phyloP scores from a whole-genome alignment of 2,329 filamentous ascomycete genomes.

The Plenodomus lindquistii region DNA sequence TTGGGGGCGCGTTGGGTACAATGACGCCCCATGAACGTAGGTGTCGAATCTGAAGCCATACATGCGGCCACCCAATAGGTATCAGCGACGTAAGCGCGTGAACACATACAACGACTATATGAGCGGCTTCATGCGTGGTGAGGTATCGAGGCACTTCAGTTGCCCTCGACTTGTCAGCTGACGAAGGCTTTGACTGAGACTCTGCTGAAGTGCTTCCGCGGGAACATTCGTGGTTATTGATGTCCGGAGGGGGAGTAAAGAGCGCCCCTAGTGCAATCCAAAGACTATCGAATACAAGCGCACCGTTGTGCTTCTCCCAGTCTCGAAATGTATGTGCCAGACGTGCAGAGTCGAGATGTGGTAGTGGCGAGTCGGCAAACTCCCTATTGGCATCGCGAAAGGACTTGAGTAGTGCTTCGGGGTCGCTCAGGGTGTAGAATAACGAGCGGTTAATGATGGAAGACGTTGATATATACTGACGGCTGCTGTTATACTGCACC shows the following conservation, averaged over 20 bases:
- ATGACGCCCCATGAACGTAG: slow-evolving; percentile 44
- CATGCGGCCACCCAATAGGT: slow-evolving; percentile 33
- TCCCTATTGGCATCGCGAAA: slow-evolving; percentile 33
- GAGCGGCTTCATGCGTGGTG: slow-evolving; percentile 42
- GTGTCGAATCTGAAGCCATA: slow-evolving; percentile 44
- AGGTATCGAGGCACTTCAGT: slow-evolving; percentile 25
- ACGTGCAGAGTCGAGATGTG: slow-evolving; percentile 39
- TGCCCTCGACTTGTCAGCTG: not conserved
- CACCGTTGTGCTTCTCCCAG: slow-evolving; percentile 39
- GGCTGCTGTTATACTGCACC: slow-evolving; percentile 24
- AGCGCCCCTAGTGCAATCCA: slow-evolving; percentile 37
- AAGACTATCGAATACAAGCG: slow-evolving; percentile 44
- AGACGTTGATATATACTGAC: slow-evolving; percentile 15
- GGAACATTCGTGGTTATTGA: slow-evolving; percentile 29
- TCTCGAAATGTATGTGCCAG: slow-evolving; percentile 37
- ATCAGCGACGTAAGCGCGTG: slow-evolving; percentile 45
- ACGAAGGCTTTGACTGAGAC: not conserved
- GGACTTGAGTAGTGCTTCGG: slow-evolving; percentile 39
- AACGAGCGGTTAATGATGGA: slow-evolving; percentile 39
- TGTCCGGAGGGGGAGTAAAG: slow-evolving; percentile 40
- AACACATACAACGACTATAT: slow-evolving; percentile 48
- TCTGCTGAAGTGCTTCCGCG: slow-evolving; percentile 13
- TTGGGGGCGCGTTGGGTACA: slow-evolving; percentile 22
- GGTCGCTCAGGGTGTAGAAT: slow-evolving; percentile 38
- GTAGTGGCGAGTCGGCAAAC: slow-evolving; percentile 34